These are phyloP conservation scores for Paecilomyces sp. DNA, from an alignment of 2,329 filamentous ascomycete species.

Conservation along the genomic window DNA sequence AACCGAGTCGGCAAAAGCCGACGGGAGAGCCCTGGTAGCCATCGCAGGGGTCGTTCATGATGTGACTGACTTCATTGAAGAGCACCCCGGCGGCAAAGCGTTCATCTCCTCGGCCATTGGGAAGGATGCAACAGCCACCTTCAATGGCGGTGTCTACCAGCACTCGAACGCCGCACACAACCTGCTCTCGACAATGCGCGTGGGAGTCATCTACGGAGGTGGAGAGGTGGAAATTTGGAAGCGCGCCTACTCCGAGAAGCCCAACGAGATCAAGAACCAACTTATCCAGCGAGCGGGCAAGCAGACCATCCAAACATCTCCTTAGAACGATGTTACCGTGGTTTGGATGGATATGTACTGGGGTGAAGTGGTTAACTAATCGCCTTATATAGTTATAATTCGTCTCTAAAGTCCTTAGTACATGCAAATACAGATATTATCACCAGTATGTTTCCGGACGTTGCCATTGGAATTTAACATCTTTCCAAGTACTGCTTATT, in stretches of 20 bases:
- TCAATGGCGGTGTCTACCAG: conserved; percentile 85
- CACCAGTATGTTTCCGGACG: no score
- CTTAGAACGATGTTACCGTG: no score
- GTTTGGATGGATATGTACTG: no score
- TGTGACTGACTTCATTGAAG: conserved; percentile 74
- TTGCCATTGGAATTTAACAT: no score
- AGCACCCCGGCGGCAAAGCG: conserved; percentile 84
- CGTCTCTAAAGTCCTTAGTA: no score
- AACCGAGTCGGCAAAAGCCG: conserved; percentile 62
- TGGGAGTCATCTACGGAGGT: conserved; percentile 77
- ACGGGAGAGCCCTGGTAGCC: conserved; percentile 67
- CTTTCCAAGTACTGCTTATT: no score
- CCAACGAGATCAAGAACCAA: conserved; percentile 47
- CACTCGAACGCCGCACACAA: conserved; percentile 90
- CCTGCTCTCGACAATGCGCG: conserved; percentile 77
- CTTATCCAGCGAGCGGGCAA: no score
- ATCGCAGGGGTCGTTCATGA: conserved; percentile 83
- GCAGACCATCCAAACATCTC: no score
- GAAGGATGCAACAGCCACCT: conserved; percentile 83
- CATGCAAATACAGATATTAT: no score
- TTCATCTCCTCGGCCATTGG: conserved; percentile 76
- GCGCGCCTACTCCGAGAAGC: conserved; percentile 69
- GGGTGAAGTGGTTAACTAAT: no score
- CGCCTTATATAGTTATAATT: no score
- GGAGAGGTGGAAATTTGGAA: conserved; percentile 94